phyloP scores from a whole-genome alignment of 805 yeast genomes.

The Pichia deserticola region DNA sequence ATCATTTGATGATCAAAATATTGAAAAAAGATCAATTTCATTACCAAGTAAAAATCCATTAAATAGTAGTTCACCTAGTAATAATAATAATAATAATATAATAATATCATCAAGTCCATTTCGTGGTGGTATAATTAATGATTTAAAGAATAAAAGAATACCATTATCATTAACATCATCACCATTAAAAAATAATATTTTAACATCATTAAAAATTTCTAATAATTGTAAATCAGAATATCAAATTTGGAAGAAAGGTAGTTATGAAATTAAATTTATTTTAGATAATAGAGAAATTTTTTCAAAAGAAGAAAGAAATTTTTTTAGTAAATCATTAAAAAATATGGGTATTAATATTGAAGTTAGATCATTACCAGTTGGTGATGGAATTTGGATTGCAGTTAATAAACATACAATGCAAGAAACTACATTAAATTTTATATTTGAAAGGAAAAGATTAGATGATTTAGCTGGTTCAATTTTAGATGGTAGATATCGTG shows the following conservation, averaged over 20 bases:
- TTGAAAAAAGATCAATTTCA: too few relatives aligned
- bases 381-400: constrained; percentile 91
- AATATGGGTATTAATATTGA: constrained; percentile 44
- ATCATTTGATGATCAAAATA: too few relatives aligned
- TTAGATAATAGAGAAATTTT: constrained; percentile 81
- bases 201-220: background rate
- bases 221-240: constrained; percentile 19
- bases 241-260: constrained; percentile 54
- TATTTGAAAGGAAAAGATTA: constrained; percentile 84
- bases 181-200: background rate
- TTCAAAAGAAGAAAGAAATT: constrained; percentile 60
- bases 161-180: background rate
- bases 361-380: constrained; percentile 59
- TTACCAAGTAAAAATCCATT: constrained; percentile 1
- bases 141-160: background rate
- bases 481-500: constrained; percentile 80
- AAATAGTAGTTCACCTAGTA: constrained; percentile 1
- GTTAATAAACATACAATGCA: constrained; percentile 46
- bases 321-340: constrained; percentile 50
- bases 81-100: too few relatives aligned
- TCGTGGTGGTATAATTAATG: constrained; percentile 4
- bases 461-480: constrained; percentile 82
- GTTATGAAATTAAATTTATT: constrained; percentile 52
- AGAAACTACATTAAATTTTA: constrained; percentile 67
- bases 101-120: constrained; percentile 3